Base-by-base conservation (phyloP, 805 yeast genomes). In the Metschnikowia shivogae region DNA sequence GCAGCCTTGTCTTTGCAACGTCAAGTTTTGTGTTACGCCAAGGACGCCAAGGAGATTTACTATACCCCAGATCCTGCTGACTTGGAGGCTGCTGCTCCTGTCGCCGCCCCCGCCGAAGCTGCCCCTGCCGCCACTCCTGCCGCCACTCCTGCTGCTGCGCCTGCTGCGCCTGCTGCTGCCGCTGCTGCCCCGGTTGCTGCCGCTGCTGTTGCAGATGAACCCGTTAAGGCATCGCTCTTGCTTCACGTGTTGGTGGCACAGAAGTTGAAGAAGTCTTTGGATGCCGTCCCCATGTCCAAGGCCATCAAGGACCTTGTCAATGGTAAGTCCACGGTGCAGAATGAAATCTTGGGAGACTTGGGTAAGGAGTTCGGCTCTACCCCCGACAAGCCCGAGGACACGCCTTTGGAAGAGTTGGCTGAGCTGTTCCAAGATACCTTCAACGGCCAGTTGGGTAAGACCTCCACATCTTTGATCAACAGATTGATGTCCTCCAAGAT, bases 371-470 rank as follows among this genome's bases (percentile, higher is more conserved):
- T 93, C 62, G 97, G 98, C 60, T 72, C 93, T 36, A 90, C 97
- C 40, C 99, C 99, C 35, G 99, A 93, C 72, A 93, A 93, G 72
- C 97, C 99, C 51, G 99, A 93, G 72, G 99, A 93, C 63, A 86
- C 96, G 35, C 99, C 99, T 50, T 78, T 93, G 58, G 86, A 81
- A 62, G 99, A 93, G 70, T 81, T 93, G 65, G 97, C 98, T 39
- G 98, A 89, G 63, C 83, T 80, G 59, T 88, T 93, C 80, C 97
- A 92, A 73, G 96, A 89, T 54, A 74, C 90, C 24, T 93, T 89
- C 75, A 64, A 72, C 54, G 98, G 98, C 56, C 77, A 81, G 54
- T 79, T 93, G 55, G 99, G 99, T 66, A 93, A 93, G 68, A 96
- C 90, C 61, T 85, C 98, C 1, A 72, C 89, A 32, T 85, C 97